Conservation (phyloP, 257 asterid species). For the Catharanthus roseus region DNA sequence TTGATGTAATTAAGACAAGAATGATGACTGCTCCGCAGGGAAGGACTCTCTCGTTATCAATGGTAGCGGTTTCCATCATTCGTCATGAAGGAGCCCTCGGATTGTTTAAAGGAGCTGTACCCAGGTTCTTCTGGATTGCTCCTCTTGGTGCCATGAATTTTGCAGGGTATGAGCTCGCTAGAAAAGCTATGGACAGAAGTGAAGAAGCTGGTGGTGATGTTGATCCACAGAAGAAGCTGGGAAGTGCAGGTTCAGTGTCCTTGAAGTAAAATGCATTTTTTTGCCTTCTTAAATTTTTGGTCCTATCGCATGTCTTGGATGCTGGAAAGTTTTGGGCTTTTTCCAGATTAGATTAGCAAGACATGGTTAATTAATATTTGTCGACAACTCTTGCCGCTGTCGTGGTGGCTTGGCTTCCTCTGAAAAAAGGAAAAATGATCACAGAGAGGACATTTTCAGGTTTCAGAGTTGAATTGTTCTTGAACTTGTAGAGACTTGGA, state of each 20-base stretch:
- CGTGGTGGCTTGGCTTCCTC: too few species aligned
- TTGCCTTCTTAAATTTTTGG: not conserved
- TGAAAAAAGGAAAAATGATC: not conserved
- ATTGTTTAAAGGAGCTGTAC: slow-evolving; percentile 74
- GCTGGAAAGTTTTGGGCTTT: slow-evolving; percentile 23
- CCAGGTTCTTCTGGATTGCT: slow-evolving; percentile 84
- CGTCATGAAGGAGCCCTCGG: slow-evolving; percentile 64
- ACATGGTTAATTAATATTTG: slow-evolving; percentile 16
- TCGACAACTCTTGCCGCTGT: slow-evolving; percentile 21
- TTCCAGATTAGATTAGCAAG: slow-evolving; percentile 10
- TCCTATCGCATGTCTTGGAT: slow-evolving; percentile 2
- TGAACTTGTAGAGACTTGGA: too few species aligned
- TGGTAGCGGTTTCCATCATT: slow-evolving; percentile 48
- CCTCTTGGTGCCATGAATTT: slow-evolving; percentile 87
- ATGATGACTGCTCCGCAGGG: slow-evolving; percentile 71
- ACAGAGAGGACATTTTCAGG: too few species aligned
- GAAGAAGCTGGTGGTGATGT: slow-evolving; percentile 44
- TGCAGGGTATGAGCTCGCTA: slow-evolving; percentile 75
- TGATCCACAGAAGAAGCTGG: slow-evolving; percentile 14
- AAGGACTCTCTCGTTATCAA: slow-evolving; percentile 36
- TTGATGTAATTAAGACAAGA: slow-evolving; percentile 79
- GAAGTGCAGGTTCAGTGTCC: not conserved
- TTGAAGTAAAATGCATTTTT: not conserved
- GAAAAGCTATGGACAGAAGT: slow-evolving; percentile 62
- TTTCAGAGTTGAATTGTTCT: too few species aligned